Base-by-base conservation (phyloP, 306 rosid genomes). In the Medicago ruthenica region DNA sequence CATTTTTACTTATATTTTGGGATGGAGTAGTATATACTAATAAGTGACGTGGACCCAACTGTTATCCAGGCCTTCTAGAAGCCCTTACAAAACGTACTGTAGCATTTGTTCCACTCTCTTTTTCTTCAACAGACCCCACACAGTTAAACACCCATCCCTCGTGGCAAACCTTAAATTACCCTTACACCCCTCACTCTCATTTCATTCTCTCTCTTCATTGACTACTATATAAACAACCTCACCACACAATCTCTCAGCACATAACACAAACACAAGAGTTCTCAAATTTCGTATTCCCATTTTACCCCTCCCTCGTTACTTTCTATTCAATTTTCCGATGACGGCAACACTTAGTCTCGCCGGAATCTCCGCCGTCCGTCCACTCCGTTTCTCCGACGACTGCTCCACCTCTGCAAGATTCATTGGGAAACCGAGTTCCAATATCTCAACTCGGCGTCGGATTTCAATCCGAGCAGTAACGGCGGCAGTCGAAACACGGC, bases 21-120 rank as follows among this genome's bases (percentile, higher is more conserved):
- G n/a, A n/a, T n/a, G n/a, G n/a, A n/a, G n/a, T n/a, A n/a, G n/a
- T n/a, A n/a, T n/a, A n/a, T n/a, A n/a, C 5, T 34, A 34, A 34
- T 34, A 34, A 34, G 37, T 34, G 37, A 34, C 37, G 37, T 34
- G 37, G 37, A 34, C 37, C 37, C 37, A 34, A 34, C 37, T 34
- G 37, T 34, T 34, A 6, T 18, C 22, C 48, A 7, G 67, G 39
- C 8, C 64, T 81, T 82, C 85, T 82, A 76, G 85, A 82, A 82
- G 75, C 71, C 18, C 8, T 54, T 13, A 0, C 40, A 63, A 53
- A 70, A 55, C 45, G 67, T 34, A 73, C 45, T 8, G 70, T n/a
- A 14, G 17, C 22, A 31, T 59, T 48, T 60, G 58, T 48, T 50
- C 48, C 42, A 10, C 76, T 5, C 63, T 74, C 64, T 67, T 31